phyloP scores from a whole-genome alignment of 768 basidiomycete genomes.

The Ephemerocybe angulata region DNA sequence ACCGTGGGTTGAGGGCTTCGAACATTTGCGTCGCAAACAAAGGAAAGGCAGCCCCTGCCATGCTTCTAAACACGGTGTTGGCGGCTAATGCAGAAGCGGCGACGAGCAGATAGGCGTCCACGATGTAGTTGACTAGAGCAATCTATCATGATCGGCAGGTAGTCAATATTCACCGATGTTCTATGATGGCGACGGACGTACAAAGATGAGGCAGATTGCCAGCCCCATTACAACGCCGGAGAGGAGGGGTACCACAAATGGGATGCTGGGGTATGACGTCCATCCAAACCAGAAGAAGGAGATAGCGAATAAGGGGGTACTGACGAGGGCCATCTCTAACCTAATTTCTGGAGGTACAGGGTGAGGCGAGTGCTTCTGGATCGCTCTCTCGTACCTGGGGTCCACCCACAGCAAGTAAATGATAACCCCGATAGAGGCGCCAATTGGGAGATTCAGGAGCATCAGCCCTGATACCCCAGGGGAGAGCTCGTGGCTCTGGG shows the following conservation, averaged over 20 bases:
- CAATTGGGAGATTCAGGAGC: slow-evolving; percentile 58
- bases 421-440: slow-evolving; percentile 38
- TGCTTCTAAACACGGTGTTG: slow-evolving; percentile 48
- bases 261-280: slow-evolving; percentile 52
- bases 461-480: slow-evolving; percentile 54
- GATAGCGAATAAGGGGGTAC: slow-evolving; percentile 46
- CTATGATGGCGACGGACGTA: slow-evolving; percentile 33
- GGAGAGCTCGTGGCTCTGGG: slow-evolving; percentile 47
- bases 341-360: slow-evolving; percentile 60
- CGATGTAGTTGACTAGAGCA: slow-evolving; percentile 54
- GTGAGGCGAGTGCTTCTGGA: slow-evolving; percentile 40
- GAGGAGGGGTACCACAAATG: slow-evolving; percentile 50
- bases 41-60: slow-evolving; percentile 51
- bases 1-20: slow-evolving; percentile 41
- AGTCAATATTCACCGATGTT: neutral
- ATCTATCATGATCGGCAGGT: slow-evolving; percentile 35
- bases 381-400: slow-evolving; percentile 43
- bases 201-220: slow-evolving; percentile 50
- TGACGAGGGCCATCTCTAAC: slow-evolving; percentile 44
- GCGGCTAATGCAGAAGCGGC: slow-evolving; percentile 56
- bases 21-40: slow-evolving; percentile 59
- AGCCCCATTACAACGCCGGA: slow-evolving; percentile 49
- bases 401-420: slow-evolving; percentile 47
- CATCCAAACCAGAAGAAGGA: slow-evolving; percentile 71
- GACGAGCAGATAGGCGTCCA: slow-evolving; percentile 54